phyloP scores from a whole-genome alignment of 176 grass and related monocot species.

The Phragmites australis region DNA sequence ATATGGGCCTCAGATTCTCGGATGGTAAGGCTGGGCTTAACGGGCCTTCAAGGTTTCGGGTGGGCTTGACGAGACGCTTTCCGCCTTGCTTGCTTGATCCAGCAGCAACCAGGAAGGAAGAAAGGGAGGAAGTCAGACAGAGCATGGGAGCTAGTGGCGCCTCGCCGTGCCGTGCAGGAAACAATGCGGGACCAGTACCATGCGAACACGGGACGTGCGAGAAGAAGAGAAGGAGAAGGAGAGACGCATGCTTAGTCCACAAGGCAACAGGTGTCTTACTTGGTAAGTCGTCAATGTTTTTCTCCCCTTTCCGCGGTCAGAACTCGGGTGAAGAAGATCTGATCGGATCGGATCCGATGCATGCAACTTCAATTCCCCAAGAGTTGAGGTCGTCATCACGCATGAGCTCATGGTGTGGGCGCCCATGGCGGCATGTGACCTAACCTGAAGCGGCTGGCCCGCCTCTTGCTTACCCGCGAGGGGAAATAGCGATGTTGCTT shows the following conservation, averaged over 20 bases:
- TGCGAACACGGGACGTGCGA: no score
- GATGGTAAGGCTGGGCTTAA: no score
- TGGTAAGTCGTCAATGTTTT: neutral
- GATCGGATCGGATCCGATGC: neutral
- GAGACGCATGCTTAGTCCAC: neutral
- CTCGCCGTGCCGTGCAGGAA: neutral
- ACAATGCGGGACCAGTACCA: no score
- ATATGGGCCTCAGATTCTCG: no score
- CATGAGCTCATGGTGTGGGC: constrained; percentile 22
- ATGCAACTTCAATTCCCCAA: neutral
- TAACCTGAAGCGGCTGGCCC: neutral
- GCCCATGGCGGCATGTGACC: constrained; percentile 20
- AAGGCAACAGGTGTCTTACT: neutral
- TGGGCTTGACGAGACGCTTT: no score
- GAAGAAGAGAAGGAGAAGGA: neutral
- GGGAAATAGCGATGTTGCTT: neutral
- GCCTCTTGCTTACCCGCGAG: neutral
- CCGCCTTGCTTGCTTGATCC: no score
- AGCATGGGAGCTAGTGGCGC: no score
- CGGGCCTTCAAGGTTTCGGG: no score
- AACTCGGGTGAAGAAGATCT: neutral
- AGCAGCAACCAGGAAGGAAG: no score
- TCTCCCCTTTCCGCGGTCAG: neutral
- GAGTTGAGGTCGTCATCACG: neutral
- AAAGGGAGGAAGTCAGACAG: no score